A percentile compares a stretch with the other conserved stretches of the same genome.
Conservation (phyloP, 1,284 basidiomycete genomes). For the Stereum hirsutum region DNA sequence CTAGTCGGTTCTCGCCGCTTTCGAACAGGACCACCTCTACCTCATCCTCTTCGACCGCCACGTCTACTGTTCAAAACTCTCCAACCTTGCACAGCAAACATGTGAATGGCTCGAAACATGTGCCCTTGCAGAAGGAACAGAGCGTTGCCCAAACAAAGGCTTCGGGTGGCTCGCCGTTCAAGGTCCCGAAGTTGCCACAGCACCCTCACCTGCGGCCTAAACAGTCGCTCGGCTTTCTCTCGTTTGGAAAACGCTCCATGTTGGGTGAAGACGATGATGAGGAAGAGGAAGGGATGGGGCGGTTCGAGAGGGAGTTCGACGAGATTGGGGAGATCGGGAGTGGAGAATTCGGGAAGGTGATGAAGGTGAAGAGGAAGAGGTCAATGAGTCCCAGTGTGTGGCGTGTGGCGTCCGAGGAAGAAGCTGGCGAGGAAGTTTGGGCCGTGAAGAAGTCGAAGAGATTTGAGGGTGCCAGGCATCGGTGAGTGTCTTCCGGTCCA, state of each 20-base stretch:
- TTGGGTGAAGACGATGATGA: no score
- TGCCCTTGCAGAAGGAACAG: conserved; percentile 7
- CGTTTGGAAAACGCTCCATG: conserved; percentile 6
- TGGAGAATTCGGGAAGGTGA: conserved; percentile 92
- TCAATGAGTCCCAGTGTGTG: no score
- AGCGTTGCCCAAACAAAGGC: conserved; percentile 3
- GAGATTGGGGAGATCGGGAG: conserved; percentile 80
- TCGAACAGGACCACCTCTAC: conserved; percentile 44
- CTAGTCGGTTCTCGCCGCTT: conserved; percentile 26
- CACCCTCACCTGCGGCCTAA: conserved; percentile 7
- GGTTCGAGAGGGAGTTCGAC: conserved; percentile 74
- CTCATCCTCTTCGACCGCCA: conserved; percentile 38
- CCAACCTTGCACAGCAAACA: conserved; percentile 18
- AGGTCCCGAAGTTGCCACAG: conserved; percentile 3
- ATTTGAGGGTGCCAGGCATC: conserved; percentile 86
- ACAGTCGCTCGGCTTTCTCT: conserved; percentile 15
- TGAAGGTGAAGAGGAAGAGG: conserved; percentile 75
- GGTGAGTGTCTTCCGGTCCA: conserved; percentile 41
- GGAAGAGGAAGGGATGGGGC: conserved; percentile 42
- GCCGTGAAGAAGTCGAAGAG: conserved; percentile 95
- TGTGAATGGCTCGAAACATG: conserved; percentile 15
- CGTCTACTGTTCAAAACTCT: conserved; percentile 24
- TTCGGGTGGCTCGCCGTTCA: conserved; percentile 5
- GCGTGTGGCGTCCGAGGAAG: no score
- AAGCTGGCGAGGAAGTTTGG: conserved; percentile 46